Conservation (phyloP, 768 basidiomycete genomes). For the Mycena metata region DNA sequence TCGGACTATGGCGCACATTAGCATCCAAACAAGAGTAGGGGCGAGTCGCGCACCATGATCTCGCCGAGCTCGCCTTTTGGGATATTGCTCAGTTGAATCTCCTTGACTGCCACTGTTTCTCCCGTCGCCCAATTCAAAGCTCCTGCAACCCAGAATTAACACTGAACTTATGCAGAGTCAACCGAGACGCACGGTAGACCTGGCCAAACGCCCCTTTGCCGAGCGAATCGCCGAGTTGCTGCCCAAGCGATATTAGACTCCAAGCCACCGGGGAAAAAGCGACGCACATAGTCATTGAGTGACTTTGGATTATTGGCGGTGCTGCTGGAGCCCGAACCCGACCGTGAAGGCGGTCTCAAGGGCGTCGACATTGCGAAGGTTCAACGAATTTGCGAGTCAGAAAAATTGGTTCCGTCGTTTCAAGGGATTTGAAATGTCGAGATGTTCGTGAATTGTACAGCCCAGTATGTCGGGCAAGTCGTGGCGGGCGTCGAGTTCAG, state of each 20-base stretch:
- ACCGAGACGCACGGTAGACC: conserved; percentile 84
- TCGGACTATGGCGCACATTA: conserved; percentile 73
- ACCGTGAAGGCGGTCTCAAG: conserved; percentile 31
- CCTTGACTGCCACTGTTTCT: conserved; percentile 98
- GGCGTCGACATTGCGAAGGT: conserved; percentile 34
- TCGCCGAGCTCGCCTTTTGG: conserved; percentile 94
- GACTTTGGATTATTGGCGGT: conserved; percentile 62
- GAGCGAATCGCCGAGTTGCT: conserved; percentile 98
- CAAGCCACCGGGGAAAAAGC: conserved; percentile 26
- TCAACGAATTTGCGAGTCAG: conserved; percentile 49
- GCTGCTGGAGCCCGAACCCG: conserved; percentile 44
- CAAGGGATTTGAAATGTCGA: conserved; percentile 24
- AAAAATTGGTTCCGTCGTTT: conserved; percentile 35
- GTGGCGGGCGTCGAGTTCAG: conserved; percentile 7
- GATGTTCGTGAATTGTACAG: background rate
- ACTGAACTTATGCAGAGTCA: background rate
- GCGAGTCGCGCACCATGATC: conserved; percentile 83
- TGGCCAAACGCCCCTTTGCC: conserved; percentile 98
- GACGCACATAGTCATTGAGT: conserved; percentile 75
- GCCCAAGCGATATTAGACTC: background rate
- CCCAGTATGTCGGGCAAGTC: background rate
- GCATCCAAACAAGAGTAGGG: background rate
- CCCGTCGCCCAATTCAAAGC: conserved; percentile 96
- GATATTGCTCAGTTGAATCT: conserved; percentile 94
- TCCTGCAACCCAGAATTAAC: conserved; percentile 56